Evolutionary conservation across 192 early-diverging fungal genomes (phyloP), one percentile per base, ranked within the genome.

Genomic region (Coemansia sp.): DNA sequence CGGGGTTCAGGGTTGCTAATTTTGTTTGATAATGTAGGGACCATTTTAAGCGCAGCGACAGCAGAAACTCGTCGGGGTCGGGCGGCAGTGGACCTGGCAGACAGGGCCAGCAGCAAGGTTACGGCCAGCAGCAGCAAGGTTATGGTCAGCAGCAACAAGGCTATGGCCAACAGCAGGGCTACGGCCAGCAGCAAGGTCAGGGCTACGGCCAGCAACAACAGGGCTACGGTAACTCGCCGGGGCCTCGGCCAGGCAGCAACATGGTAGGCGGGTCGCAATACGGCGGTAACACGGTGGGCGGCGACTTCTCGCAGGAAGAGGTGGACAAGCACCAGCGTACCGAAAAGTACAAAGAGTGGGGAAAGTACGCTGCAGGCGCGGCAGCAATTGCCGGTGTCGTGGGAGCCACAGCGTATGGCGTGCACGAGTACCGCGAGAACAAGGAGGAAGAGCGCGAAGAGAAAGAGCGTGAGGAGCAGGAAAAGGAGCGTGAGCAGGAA

Each of bases 261-360:
- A 63, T 68, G 69, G 68, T 48, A 16, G 71, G 64, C 18, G 71
- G 64, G 22, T 47, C 59, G 38, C 65, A 62, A 51, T 41, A 63
- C 19, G 76, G 71, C 32, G 68, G 65, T 61, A 80, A 80, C 65
- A 59, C 64, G 59, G 71, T 72, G 0, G 71, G 72, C 43, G 59
- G 62, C 48, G 68, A 61, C 65, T 79, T 66, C 61, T 69, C 76
- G 16, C 70, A 79, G 54, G 76, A 79, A 23, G 76, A 79, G 54
- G 9, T 69, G 2, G 71, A 66, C 1, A 65, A 69, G 51, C 57
- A 63, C 43, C 59, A 73, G 48, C 62, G 62, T 45, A 66, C 54
- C 63, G 66, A 64, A 12, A 50, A 49, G 29, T 60, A 64, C 66
- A 79, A 79, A 67, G 66, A 71, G 53, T 71, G 58, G 57, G 74